Evolutionary conservation across 306 rosid genomes (phyloP).

Genomic region (Quercus mongolica): DNA sequence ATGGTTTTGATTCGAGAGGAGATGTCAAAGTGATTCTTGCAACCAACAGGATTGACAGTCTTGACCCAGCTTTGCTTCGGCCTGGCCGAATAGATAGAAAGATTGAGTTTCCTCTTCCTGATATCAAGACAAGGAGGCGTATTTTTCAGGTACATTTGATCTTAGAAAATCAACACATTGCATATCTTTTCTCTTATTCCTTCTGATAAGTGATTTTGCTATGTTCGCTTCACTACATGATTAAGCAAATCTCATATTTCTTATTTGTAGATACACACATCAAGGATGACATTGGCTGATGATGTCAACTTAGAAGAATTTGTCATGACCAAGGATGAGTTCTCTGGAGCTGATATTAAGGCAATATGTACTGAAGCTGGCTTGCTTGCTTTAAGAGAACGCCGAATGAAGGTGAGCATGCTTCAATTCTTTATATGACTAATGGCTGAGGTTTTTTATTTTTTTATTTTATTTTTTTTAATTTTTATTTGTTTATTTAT

Average conservation of each 20-base stretch:
- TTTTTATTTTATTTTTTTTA: too few relatives aligned
- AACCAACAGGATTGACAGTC: slow-evolving; percentile 90
- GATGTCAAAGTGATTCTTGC: slow-evolving; percentile 96
- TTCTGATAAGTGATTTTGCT: slow-evolving; percentile 1
- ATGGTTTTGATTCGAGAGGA: slow-evolving; percentile 97
- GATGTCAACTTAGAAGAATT: slow-evolving; percentile 97
- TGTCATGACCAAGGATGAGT: slow-evolving; percentile 98
- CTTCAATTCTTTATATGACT: slow-evolving; percentile 11
- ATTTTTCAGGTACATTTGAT: slow-evolving; percentile 75
- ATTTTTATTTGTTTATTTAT: not conserved
- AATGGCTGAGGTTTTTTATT: not conserved
- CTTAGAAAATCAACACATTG: not conserved
- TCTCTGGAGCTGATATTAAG: slow-evolving; percentile 97
- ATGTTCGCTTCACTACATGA: slow-evolving; percentile 1
- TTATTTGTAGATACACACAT: slow-evolving; percentile 81
- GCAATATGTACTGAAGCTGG: slow-evolving; percentile 99
- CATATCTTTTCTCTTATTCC: not conserved
- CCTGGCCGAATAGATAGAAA: slow-evolving; percentile 97
- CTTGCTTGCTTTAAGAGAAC: slow-evolving; percentile 86
- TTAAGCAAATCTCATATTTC: slow-evolving; percentile 5
- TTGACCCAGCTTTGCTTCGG: slow-evolving; percentile 94
- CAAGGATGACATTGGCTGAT: slow-evolving; percentile 95
- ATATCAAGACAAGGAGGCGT: slow-evolving; percentile 95
- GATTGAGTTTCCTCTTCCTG: slow-evolving; percentile 97
- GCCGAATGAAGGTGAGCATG: slow-evolving; percentile 87